Base-by-base conservation (phyloP, 495 filamentous ascomycete genomes). In the Penicillium ucsense region DNA sequence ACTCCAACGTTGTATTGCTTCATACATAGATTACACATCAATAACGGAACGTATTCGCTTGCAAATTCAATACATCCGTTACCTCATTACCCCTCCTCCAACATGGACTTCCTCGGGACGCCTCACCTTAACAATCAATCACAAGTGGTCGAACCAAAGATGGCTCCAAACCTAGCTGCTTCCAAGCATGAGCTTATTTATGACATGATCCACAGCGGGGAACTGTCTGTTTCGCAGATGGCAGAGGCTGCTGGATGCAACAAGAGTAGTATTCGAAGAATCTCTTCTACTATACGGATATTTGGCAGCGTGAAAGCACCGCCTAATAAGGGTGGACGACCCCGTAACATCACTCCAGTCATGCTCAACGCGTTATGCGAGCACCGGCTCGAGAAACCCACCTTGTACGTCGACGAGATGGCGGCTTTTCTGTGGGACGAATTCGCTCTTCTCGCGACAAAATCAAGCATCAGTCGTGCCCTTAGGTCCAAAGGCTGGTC, bases 231-330 rank as follows among this genome's bases (percentile, higher is more conserved):
- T 45, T 44, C 45, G 20, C 3, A 54, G 36, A 54, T 57, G 43
- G 51, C 48, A 45, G 6, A 49, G 36, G 38, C 47, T 30, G 41
- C 55, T 46, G 51, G 48, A 4, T 58, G 48, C 38, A 60, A 46
- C 43, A 46, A 46, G 33, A 46, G 52, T 38, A 57, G 47, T 6
- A 54, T 67, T 38, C 45, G 35, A 46, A 50, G 44, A 41, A 60
- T 60, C 49, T 50, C 42, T 43, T 57, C 56, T 41, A 67, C 64
- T 50, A 49, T 67, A 53, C 40, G 46, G 5, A 43, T 49, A 33
- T 67, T 62, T 8, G 9, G 37, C n/a, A 20, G 37, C 8, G n/a
- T 27, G 11, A 39, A 39, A 27, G 37, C 37, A 7, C 37, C 37
- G 7, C 37, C 37, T 0, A 39, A 12, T 1, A 12, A 12, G 0